phyloP scores from a whole-genome alignment of 2,329 filamentous ascomycete species.

The Pyrenophora seminiperda region DNA sequence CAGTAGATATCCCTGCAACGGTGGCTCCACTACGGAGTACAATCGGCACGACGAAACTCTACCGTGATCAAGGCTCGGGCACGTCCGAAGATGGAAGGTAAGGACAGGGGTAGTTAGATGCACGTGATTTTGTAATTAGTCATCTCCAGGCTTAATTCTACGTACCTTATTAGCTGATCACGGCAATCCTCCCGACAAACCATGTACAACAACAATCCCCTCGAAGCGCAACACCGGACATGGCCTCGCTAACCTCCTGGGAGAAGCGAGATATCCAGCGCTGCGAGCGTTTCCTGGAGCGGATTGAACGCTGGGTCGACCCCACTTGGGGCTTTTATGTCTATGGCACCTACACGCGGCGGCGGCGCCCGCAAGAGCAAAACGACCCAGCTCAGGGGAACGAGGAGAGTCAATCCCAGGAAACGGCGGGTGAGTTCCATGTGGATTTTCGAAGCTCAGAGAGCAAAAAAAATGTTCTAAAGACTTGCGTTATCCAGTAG shows the following conservation, averaged over 20 bases:
- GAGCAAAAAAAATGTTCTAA: neutral
- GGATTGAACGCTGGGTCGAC: neutral
- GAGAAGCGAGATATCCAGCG: conserved; percentile 3
- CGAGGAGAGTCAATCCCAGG: neutral
- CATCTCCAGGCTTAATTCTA: too few relatives aligned
- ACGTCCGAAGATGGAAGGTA: too few relatives aligned
- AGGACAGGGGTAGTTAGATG: too few relatives aligned
- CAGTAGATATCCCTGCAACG: too few relatives aligned
- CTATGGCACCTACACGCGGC: conserved; percentile 4
- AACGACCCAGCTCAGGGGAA: neutral
- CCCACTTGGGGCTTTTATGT: conserved; percentile 5
- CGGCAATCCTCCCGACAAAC: too few relatives aligned
- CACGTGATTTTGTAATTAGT: too few relatives aligned
- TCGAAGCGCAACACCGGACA: too few relatives aligned
- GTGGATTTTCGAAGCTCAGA: neutral
- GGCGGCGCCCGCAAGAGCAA: conserved; percentile 3
- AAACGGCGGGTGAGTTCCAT: neutral
- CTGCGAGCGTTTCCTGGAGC: conserved; percentile 1
- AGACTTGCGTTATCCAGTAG: conserved; percentile 1
- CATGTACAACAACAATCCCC: too few relatives aligned
- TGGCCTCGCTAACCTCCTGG: conserved; percentile 3
- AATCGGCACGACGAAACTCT: too few relatives aligned
- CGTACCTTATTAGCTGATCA: too few relatives aligned
- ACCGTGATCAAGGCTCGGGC: too few relatives aligned
- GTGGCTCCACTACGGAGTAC: too few relatives aligned